Percentiles rank a stretch among this genome's conserved stretches.
Evolutionary conservation across 768 basidiomycete genomes (phyloP).

Genomic region (Agrocybe pediades): DNA sequence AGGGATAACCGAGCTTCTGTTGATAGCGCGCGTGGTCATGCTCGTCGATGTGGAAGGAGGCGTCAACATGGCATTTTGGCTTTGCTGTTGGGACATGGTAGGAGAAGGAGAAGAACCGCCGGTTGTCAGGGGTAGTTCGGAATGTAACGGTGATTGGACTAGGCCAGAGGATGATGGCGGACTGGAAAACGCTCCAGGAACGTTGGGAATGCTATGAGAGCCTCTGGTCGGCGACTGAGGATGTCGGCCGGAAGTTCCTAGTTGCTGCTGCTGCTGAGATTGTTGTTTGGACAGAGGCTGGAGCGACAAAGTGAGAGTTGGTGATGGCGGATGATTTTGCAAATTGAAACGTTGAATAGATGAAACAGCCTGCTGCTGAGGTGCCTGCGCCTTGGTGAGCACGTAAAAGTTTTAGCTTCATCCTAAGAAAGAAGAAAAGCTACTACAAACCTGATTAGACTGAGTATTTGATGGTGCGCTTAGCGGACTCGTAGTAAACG

Average conservation of each 20-base stretch:
- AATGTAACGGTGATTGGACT: not conserved
- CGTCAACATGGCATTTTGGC: too few relatives aligned
- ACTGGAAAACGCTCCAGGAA: not conserved
- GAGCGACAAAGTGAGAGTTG: not conserved
- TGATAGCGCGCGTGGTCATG: conserved; percentile 26
- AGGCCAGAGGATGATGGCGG: not conserved
- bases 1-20: conserved; percentile 54
- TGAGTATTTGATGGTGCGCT: not conserved
- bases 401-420: not conserved
- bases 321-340: not conserved
- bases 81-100: conserved; percentile 12
- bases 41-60: conserved; percentile 19
- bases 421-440: not conserved
- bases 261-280: not conserved
- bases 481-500: not conserved
- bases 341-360: not conserved
- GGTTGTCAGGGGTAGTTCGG: not conserved
- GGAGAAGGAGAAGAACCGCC: not conserved
- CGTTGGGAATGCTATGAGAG: not conserved
- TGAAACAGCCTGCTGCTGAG: not conserved
- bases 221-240: not conserved
- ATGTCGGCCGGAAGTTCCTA: too few relatives aligned
- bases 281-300: not conserved
- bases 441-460: not conserved
- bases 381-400: not conserved